These are phyloP conservation scores for Botrytis byssoidea DNA, from an alignment of 2,329 filamentous ascomycete species.

Conservation along the genomic window DNA sequence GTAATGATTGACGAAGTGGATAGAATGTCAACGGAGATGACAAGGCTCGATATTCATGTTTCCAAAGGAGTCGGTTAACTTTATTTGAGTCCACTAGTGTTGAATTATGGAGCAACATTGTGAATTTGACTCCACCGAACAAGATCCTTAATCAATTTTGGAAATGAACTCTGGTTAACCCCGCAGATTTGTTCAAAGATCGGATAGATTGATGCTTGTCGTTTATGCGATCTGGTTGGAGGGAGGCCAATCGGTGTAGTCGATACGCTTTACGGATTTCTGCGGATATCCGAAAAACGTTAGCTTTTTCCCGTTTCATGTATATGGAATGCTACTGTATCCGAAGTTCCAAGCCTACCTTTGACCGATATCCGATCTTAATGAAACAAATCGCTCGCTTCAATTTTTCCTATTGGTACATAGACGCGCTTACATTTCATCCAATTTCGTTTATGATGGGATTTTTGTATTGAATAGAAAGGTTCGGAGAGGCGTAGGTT, in stretches of 20 bases:
- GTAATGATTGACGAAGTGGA: neutral
- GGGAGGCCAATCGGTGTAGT: neutral
- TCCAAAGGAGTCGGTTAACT: slow-evolving; percentile 5
- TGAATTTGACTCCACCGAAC: neutral
- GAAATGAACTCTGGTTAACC: neutral
- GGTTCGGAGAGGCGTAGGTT: neutral
- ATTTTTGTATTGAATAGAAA: slow-evolving; percentile 5
- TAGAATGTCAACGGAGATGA: neutral
- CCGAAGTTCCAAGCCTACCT: neutral
- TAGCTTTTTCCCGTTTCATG: neutral
- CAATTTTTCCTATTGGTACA: neutral
- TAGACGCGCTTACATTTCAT: neutral
- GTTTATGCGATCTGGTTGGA: neutral
- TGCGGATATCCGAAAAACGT: neutral
- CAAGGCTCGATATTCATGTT: slow-evolving; percentile 9
- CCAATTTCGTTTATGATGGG: neutral
- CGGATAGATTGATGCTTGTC: neutral
- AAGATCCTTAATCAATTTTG: slow-evolving; percentile 14
- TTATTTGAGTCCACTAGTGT: slow-evolving; percentile 5
- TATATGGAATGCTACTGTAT: neutral
- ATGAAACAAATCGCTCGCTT: slow-evolving; percentile 7
- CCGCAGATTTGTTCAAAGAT: slow-evolving; percentile 9
- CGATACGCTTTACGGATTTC: neutral
- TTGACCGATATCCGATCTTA: neutral
- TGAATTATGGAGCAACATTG: neutral